Conservation (phyloP, 2,329 filamentous ascomycete genomes). For the Monosporascus sp. region DNA sequence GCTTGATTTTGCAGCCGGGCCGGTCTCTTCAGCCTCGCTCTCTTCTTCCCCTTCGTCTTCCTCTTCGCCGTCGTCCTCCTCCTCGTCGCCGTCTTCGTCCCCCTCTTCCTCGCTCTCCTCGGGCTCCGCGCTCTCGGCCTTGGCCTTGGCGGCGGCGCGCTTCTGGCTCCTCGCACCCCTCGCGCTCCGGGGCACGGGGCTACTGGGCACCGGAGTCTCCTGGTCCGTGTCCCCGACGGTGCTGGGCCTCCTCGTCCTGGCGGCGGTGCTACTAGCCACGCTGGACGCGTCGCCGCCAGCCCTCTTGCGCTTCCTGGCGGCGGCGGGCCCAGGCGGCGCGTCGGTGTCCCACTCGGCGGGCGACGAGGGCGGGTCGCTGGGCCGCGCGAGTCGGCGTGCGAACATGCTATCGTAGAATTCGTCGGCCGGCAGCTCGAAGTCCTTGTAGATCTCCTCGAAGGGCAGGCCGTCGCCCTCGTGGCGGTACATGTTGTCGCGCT, state of each 20-base stretch:
- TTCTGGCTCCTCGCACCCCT: conserved; percentile 40
- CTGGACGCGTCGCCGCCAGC: conserved; percentile 32
- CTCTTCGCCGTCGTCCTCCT: conserved; percentile 15
- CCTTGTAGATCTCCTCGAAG: conserved; percentile 56
- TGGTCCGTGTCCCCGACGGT: conserved; percentile 51
- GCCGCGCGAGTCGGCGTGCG: conserved; percentile 32
- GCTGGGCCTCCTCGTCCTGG: conserved; percentile 37
- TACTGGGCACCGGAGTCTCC: conserved; percentile 36
- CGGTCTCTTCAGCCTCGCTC: conserved; percentile 13
- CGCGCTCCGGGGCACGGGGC: conserved; percentile 35
- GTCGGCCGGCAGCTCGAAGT: conserved; percentile 56
- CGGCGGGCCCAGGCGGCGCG: conserved; percentile 15
- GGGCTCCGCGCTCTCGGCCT: conserved; percentile 25
- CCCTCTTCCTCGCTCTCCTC: conserved; percentile 16
- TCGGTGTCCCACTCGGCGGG: conserved; percentile 38
- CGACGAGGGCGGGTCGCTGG: conserved; percentile 40
- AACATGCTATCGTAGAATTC: conserved; percentile 44
- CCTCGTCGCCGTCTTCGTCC: conserved; percentile 10
- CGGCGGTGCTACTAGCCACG: conserved; percentile 43
- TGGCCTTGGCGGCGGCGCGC: conserved; percentile 38
- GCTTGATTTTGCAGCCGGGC: conserved; percentile 15
- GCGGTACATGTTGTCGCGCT: conserved; percentile 63
- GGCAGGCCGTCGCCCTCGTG: conserved; percentile 52
- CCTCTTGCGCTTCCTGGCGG: conserved; percentile 40
- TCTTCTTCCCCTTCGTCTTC: conserved; percentile 9